Conservation (phyloP, 2,329 filamentous ascomycete species). For the Colletotrichum cereale region DNA sequence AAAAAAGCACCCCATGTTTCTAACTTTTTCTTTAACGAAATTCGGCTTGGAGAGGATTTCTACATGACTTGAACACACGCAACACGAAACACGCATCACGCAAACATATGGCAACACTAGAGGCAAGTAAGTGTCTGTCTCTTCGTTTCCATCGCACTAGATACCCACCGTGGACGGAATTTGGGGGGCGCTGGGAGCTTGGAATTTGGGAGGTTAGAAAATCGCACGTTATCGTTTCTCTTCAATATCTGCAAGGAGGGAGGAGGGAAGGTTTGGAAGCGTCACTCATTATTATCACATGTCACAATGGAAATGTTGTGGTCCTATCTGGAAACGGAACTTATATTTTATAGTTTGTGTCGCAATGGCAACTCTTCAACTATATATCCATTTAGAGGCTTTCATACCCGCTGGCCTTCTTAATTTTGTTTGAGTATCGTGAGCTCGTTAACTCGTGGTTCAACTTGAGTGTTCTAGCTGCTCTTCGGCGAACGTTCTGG, state of each 20-base stretch:
- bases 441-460: background rate
- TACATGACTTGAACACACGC: background rate
- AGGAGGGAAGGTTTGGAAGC: slow-evolving; percentile 1
- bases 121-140: slow-evolving; percentile 33
- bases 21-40: background rate
- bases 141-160: slow-evolving; percentile 41
- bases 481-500: background rate
- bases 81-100: background rate
- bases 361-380: slow-evolving; percentile 25
- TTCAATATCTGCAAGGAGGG: background rate
- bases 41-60: slow-evolving; percentile 3
- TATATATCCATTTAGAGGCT: background rate
- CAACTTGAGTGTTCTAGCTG: background rate
- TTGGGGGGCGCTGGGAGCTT: slow-evolving; percentile 35
- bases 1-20: background rate
- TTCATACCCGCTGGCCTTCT: background rate
- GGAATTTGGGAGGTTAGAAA: slow-evolving; percentile 25
- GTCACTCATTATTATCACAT: slow-evolving; percentile 33
- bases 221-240: slow-evolving; percentile 2
- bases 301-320: slow-evolving; percentile 1
- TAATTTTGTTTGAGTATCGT: background rate
- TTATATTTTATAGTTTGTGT: slow-evolving; percentile 10
- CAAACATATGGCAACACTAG: slow-evolving; percentile 4
- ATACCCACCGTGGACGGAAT: slow-evolving; percentile 43
- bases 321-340: background rate